Evolutionary conservation across 163 green algal species (phyloP).

Genomic region (Scenedesmus sp.): DNA sequence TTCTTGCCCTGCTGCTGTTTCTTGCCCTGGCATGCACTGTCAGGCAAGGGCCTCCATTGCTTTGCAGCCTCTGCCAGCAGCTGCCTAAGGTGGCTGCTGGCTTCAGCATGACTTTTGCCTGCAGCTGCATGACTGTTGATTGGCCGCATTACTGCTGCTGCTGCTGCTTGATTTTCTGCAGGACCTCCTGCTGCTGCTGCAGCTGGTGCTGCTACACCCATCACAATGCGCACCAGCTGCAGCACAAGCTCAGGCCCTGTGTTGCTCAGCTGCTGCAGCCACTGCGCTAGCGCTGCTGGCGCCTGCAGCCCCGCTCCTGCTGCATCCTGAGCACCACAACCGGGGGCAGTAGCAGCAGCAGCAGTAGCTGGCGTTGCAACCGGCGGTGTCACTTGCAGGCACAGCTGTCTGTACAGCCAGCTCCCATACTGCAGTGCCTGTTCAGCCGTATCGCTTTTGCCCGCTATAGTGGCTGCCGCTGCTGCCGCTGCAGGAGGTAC

Average conservation of each 20-base stretch:
- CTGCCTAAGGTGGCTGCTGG: neutral
- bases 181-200: neutral
- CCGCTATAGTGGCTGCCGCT: neutral
- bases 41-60: neutral
- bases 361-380: neutral
- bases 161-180: neutral
- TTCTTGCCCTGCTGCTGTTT: constrained; percentile 6
- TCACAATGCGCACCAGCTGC: neutral
- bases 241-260: neutral
- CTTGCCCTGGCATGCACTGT: constrained; percentile 1
- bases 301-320: constrained; percentile 3
- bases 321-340: neutral
- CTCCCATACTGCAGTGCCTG: neutral
- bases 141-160: constrained; percentile 6
- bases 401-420: neutral
- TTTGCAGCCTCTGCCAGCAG: neutral
- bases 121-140: neutral
- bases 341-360: neutral
- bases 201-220: neutral
- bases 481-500: constrained; percentile 4
- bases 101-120: neutral
- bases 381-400: neutral
- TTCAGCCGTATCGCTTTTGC: neutral
- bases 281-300: neutral
- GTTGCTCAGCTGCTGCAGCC: constrained; percentile 19